phyloP scores from a whole-genome alignment of 768 basidiomycete genomes.

The Xerocomellus amylosporus region DNA sequence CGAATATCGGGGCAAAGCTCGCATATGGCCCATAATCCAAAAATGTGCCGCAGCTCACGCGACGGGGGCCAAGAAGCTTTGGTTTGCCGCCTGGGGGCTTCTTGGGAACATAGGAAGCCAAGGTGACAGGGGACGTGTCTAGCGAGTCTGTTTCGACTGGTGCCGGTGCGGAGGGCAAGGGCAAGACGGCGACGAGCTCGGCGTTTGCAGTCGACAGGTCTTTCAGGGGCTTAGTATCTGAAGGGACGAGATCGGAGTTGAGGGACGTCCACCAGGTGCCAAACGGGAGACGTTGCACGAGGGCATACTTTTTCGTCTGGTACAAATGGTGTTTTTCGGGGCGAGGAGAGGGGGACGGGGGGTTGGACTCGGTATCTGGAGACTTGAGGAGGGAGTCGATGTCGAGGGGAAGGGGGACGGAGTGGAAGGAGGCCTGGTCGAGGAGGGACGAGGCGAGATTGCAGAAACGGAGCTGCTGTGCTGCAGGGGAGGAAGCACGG shows the following conservation, averaged over 20 bases:
- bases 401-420: constrained; percentile 45
- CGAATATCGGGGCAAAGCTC: constrained; percentile 77
- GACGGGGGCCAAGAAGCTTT: constrained; percentile 48
- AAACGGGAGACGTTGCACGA: constrained; percentile 74
- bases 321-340: constrained; percentile 28
- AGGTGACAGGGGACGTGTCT: constrained; percentile 37
- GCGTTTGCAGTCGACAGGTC: constrained; percentile 62
- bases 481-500: constrained; percentile 57
- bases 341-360: constrained; percentile 4
- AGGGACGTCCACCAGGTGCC: constrained; percentile 81
- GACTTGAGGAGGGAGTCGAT: constrained; percentile 38
- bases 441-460: constrained; percentile 68
- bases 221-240: constrained; percentile 42
- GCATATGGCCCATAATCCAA: constrained; percentile 76
- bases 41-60: constrained; percentile 62
- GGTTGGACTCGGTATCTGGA: constrained; percentile 26
- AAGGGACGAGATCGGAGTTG: constrained; percentile 42
- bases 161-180: constrained; percentile 45
- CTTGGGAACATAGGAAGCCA: constrained; percentile 56
- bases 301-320: constrained; percentile 59
- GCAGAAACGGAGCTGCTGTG: constrained; percentile 73
- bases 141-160: constrained; percentile 31
- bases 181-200: constrained; percentile 72
- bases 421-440: constrained; percentile 60
- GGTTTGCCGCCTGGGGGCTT: constrained; percentile 41